Base-by-base conservation (phyloP, 2,329 filamentous ascomycete species). In the Aspergillus sp. region DNA sequence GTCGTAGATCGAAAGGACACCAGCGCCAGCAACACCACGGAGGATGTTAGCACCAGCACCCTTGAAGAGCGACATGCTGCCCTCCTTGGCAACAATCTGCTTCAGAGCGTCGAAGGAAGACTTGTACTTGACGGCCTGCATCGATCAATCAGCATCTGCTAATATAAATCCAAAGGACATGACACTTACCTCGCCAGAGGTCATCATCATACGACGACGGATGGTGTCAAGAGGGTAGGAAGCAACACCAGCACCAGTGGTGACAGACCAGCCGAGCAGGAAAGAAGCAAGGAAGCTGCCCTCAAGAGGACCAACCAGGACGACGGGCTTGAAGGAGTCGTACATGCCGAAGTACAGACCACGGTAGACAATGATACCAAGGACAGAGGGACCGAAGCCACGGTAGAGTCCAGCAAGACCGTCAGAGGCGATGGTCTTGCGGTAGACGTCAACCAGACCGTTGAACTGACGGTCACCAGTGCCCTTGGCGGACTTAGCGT, bases 181-280 rank as follows among this genome's bases (percentile, higher is more conserved):
- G 33, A 45, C 50, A 67, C 69, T 55, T 61, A 74, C 71, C 69
- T 80, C 76, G 69, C 76, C 76, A 52, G 77, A 81, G 60, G 91
- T 98, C 91, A 98, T 98, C 91, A 98, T 98, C 91, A 98, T 98
- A 75, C 91, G 91, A 80, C 91, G 88, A 80, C 91, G 91, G 77
- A 98, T 86, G 65, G 91, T 98, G 73, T 98, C 91, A 66, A 98
- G 86, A 75, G 91, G 91, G 79, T 98, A 98, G 63, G 91, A 96
- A 73, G 91, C 91, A 70, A 98, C 94, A 93, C 91, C 91, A 71
- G 91, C 91, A 93, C 83, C 91, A 68, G 91, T 98, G 75, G 91
- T 98, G 78, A 98, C 91, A 71, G 76, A 74, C 91, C 91, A 98
- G 67, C 91, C 91, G 71, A 98, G 91, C 65, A 78, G 63, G 86